phyloP scores from a whole-genome alignment of 2,329 filamentous ascomycete genomes.

The Dendryphion nanum region DNA sequence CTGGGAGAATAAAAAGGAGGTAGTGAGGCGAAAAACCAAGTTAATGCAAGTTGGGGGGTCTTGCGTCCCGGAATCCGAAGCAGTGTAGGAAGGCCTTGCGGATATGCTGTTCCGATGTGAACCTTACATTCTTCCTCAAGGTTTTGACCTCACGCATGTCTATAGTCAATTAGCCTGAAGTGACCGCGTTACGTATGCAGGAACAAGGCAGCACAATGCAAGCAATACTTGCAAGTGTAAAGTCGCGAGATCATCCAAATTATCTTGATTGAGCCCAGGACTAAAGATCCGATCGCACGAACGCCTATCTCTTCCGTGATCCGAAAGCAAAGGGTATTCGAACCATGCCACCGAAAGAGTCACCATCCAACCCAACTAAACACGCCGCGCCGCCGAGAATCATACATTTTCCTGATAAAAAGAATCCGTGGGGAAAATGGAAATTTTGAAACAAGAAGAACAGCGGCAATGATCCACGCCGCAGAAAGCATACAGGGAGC shows the following conservation, averaged over 20 bases:
- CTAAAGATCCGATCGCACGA: conserved; percentile 2
- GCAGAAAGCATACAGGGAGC: no score
- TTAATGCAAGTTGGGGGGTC: no score
- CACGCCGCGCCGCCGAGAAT: background rate
- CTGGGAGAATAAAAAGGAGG: no score
- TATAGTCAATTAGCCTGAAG: background rate
- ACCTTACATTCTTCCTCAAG: no score
- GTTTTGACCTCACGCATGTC: no score
- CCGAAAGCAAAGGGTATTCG: conserved; percentile 4
- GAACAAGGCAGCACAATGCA: conserved; percentile 17
- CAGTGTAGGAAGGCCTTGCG: no score
- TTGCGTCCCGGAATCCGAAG: no score
- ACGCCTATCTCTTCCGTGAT: conserved; percentile 7
- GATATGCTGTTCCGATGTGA: no score
- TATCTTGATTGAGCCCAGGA: conserved; percentile 13
- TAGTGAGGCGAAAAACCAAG: no score
- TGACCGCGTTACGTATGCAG: background rate
- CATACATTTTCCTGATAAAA: conserved; percentile 1
- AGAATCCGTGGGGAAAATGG: background rate
- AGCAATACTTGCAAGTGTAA: conserved; percentile 15
- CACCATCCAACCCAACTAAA: background rate
- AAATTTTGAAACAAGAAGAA: background rate
- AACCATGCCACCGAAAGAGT: background rate
- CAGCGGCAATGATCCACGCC: no score
- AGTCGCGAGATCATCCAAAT: conserved; percentile 28